These are phyloP conservation scores for Candida krabiensis DNA, from an alignment of 805 yeast genomes.

Conservation along the genomic window DNA sequence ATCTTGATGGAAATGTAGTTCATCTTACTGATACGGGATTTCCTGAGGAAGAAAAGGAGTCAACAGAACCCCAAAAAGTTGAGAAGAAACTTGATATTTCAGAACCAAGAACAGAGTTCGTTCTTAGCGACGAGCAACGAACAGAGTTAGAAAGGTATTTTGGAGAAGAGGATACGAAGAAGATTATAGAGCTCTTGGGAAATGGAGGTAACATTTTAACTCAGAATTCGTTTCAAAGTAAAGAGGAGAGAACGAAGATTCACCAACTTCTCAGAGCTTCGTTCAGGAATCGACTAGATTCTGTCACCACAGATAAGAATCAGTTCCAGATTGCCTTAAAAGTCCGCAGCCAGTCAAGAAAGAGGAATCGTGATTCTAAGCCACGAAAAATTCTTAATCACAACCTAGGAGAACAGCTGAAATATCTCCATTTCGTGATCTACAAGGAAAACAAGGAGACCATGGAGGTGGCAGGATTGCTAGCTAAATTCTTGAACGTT, in stretches of 20 bases:
- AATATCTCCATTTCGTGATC: slow-evolving; percentile 71
- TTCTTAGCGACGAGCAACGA: slow-evolving; percentile 42
- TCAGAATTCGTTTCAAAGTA: slow-evolving; percentile 56
- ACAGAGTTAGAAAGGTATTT: slow-evolving; percentile 50
- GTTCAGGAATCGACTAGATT: slow-evolving; percentile 73
- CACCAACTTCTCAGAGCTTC: slow-evolving; percentile 77
- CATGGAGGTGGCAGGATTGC: slow-evolving; percentile 84
- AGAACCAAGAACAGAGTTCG: slow-evolving; percentile 42
- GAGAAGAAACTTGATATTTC: slow-evolving; percentile 33
- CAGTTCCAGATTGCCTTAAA: slow-evolving; percentile 62
- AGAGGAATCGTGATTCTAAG: slow-evolving; percentile 35
- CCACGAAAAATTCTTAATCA: slow-evolving; percentile 53
- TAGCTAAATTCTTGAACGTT: slow-evolving; percentile 70
- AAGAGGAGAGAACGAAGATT: slow-evolving; percentile 69
- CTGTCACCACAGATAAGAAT: slow-evolving; percentile 70
- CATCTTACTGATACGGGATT: slow-evolving; percentile 77
- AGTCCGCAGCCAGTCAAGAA: slow-evolving; percentile 8
- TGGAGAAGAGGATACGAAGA: slow-evolving; percentile 59
- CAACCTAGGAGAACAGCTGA: slow-evolving; percentile 71
- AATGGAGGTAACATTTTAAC: slow-evolving; percentile 62
- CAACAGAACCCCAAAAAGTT: slow-evolving; percentile 40
- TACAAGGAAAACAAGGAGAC: slow-evolving; percentile 97
- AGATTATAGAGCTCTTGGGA: slow-evolving; percentile 51
- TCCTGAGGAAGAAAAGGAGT: slow-evolving; percentile 46
- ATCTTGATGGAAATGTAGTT: slow-evolving; percentile 63